A percentile compares a stretch with the other conserved stretches of the same genome.
Evolutionary conservation across 2,329 filamentous ascomycete genomes (phyloP).

Genomic region (Clonostachys chloroleuca): DNA sequence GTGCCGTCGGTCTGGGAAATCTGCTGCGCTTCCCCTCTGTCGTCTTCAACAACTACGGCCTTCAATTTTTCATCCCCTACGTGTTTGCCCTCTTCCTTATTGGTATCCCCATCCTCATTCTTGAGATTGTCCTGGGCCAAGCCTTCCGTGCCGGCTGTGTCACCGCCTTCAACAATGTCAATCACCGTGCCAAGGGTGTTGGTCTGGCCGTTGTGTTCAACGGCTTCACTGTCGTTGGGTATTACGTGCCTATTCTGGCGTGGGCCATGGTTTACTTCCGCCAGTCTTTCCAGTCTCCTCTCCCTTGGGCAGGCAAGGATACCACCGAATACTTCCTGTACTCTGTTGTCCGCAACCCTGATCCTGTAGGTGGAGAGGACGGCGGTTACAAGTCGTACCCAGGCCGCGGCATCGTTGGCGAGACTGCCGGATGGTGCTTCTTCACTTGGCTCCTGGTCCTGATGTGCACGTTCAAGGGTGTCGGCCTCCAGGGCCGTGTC

Average conservation of each 20-base stretch:
- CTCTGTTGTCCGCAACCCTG: neutral
- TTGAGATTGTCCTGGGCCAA: conserved; percentile 64
- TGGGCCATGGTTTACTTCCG: conserved; percentile 55
- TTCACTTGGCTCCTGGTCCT: conserved; percentile 54
- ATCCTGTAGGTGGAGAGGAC: neutral
- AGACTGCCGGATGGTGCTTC: conserved; percentile 47
- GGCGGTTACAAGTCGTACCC: conserved; percentile 24
- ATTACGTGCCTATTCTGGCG: conserved; percentile 48
- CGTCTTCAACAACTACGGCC: conserved; percentile 50
- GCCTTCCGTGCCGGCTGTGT: conserved; percentile 47
- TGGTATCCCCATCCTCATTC: conserved; percentile 46
- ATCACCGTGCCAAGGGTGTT: conserved; percentile 42
- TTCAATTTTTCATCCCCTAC: conserved; percentile 54
- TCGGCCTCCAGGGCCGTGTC: conserved; percentile 47
- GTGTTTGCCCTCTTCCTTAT: conserved; percentile 43
- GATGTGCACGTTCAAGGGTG: conserved; percentile 52
- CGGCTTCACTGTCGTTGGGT: conserved; percentile 44
- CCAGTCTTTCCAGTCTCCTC: conserved; percentile 41
- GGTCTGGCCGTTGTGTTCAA: conserved; percentile 45
- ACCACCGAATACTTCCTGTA: conserved; percentile 1
- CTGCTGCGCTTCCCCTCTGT: conserved; percentile 50
- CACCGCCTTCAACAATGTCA: conserved; percentile 43
- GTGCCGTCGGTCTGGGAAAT: conserved; percentile 48
- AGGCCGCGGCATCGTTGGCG: conserved; percentile 36
- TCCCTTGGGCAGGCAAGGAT: conserved; percentile 39